These are phyloP conservation scores for Dactylorhiza incarnata DNA, from an alignment of 106 monocot species.

Conservation along the genomic window DNA sequence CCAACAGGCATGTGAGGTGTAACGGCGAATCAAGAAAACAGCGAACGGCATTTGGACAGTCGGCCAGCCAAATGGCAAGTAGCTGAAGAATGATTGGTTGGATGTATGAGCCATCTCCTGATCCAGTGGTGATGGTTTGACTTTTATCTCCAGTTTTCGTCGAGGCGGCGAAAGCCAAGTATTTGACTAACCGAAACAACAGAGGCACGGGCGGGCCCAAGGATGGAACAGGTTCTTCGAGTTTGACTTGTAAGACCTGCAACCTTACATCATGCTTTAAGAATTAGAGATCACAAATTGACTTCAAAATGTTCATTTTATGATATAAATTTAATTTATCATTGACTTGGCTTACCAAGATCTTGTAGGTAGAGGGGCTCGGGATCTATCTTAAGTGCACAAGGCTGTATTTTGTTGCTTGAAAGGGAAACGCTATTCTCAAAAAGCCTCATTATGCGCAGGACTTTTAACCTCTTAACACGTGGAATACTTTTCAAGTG, in stretches of 20 bases:
- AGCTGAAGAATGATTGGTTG: constrained; percentile 63
- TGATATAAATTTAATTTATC: neutral
- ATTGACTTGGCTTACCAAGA: neutral
- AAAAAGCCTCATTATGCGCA: too few relatives aligned
- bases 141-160: constrained; percentile 26
- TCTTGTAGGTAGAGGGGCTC: too few relatives aligned
- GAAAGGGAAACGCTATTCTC: too few relatives aligned
- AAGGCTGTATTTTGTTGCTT: too few relatives aligned
- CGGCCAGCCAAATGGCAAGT: constrained; percentile 68
- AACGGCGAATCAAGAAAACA: constrained; percentile 69
- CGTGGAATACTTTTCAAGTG: too few relatives aligned
- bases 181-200: constrained; percentile 71
- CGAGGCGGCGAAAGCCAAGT: constrained; percentile 57
- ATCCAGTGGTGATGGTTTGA: constrained; percentile 14
- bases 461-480: too few relatives aligned
- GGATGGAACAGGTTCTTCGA: constrained; percentile 61
- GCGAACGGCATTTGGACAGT: constrained; percentile 62
- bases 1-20: constrained; percentile 70
- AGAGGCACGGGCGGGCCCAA: constrained; percentile 75
- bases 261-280: constrained; percentile 7
- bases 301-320: neutral
- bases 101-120: constrained; percentile 34
- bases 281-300: neutral
- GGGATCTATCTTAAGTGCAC: too few relatives aligned
- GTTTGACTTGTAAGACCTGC: constrained; percentile 66